A percentile compares a stretch with the other conserved stretches of the same genome.
Evolutionary conservation across 2,329 filamentous ascomycete species (phyloP).

Genomic region (Exophiala dermatitidis): DNA sequence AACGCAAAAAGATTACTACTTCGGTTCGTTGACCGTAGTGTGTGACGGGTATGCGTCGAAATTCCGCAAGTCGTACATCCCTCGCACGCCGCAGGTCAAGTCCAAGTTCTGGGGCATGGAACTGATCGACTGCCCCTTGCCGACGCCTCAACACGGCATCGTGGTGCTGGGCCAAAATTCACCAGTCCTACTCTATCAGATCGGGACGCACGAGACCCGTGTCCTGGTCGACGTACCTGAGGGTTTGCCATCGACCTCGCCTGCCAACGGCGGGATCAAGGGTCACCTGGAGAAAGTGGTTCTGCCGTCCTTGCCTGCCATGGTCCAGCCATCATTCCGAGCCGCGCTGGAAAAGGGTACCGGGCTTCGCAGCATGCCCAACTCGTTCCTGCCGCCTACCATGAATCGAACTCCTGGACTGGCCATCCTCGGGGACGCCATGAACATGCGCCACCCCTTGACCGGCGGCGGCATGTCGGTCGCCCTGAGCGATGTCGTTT

Average conservation of each 20-base stretch:
- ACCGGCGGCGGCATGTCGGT: slow-evolving; percentile 98
- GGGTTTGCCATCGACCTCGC: slow-evolving; percentile 63
- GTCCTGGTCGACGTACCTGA: slow-evolving; percentile 82
- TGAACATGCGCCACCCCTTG: slow-evolving; percentile 99
- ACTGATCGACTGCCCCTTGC: slow-evolving; percentile 77
- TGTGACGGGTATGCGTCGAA: slow-evolving; percentile 89
- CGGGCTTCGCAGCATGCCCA: slow-evolving; percentile 79
- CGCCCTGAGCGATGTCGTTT: slow-evolving; percentile 81
- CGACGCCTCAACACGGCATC: slow-evolving; percentile 69
- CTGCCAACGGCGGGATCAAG: slow-evolving; percentile 72
- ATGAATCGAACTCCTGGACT: slow-evolving; percentile 65
- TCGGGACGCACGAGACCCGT: slow-evolving; percentile 88
- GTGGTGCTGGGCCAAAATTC: slow-evolving; percentile 72
- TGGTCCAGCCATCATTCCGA: slow-evolving; percentile 65
- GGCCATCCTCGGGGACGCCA: slow-evolving; percentile 81
- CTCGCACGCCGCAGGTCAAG: slow-evolving; percentile 59
- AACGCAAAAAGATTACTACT: slow-evolving; percentile 66
- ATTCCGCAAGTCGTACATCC: slow-evolving; percentile 74
- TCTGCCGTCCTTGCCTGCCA: slow-evolving; percentile 65
- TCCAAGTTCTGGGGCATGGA: slow-evolving; percentile 93
- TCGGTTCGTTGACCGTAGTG: slow-evolving; percentile 78
- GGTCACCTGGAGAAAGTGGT: slow-evolving; percentile 74
- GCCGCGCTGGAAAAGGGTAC: slow-evolving; percentile 70
- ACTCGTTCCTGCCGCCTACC: slow-evolving; percentile 79
- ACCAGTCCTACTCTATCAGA: slow-evolving; percentile 91